Base-by-base conservation (phyloP, 495 filamentous ascomycete species). In the Aspergillus conjunctus region DNA sequence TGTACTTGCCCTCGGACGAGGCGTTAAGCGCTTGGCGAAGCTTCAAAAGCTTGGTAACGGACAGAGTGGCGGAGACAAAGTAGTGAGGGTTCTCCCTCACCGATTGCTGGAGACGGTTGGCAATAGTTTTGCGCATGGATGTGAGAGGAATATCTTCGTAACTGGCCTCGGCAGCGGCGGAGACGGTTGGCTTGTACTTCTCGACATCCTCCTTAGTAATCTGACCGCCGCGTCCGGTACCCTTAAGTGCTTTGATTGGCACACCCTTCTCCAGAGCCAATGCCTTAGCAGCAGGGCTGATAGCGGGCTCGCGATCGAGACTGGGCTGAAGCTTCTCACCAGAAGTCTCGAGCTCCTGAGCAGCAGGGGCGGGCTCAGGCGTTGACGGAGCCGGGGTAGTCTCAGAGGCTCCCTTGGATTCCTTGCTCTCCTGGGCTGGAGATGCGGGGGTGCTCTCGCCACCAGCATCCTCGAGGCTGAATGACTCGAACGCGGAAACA, bases 81-180 rank as follows among this genome's bases (percentile, higher is more conserved):
- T 96, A 99, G 81, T 98, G 95, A 41, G 95, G 95, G 82, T 96
- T 97, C 78, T 96, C 88, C 66, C 87, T 84, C 73, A 89, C 80
- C 18, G 93, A 97, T 76, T 96, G 86, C 71, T 88, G 89, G 18
- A 99, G 88, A 65, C 95, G 91, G 72, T 71, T 84, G 70, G 95
- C 95, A 68, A 99, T 99, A 58, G 90, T 92, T 86, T 97, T 97
- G 81, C 95, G 94, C 94, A 99, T 99, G 64, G 87, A 88, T 68
- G 83, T 88, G 62, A 91, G 85, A 54, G 91, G 91, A 61, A 86
- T 88, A 69, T 99, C 95, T 71, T 90, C 87, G 79, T 89, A 97
- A 59, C 82, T 76, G 56, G 91, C 81, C 14, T 78, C 83, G 55
- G 87, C 77, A 17, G 85, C 78, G 11, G 78, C 79, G 51, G 81